Evolutionary conservation across 345 rosid species (phyloP).

Genomic region (Viola odorata): DNA sequence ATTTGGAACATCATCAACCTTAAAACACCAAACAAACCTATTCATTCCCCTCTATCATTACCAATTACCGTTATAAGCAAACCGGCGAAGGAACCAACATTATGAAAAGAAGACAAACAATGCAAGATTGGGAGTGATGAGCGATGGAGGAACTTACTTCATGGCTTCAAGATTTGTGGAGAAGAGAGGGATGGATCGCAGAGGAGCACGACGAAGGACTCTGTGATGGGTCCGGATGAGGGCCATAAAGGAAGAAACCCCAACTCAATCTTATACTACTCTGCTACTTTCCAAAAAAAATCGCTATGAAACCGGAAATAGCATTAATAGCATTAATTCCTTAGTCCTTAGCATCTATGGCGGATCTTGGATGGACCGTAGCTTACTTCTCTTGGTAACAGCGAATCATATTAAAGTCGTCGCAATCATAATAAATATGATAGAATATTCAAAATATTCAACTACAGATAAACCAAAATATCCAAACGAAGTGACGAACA

Average conservation of each 20-base stretch:
- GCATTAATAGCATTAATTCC: too few species aligned
- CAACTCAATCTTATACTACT: not conserved
- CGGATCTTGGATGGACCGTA: conserved; percentile 32
- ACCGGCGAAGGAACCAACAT: not conserved
- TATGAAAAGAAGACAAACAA: not conserved
- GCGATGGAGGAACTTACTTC: conserved; percentile 38
- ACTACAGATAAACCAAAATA: not conserved
- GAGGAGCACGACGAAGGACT: conserved; percentile 16
- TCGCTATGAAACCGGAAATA: conserved; percentile 14
- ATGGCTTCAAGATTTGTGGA: conserved; percentile 39
- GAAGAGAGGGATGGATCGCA: conserved; percentile 32
- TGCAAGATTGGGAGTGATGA: not conserved
- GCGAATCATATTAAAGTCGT: too few species aligned
- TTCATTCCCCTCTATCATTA: too few species aligned
- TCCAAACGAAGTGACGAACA: too few species aligned
- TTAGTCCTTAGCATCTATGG: conserved; percentile 18
- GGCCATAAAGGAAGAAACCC: conserved; percentile 30
- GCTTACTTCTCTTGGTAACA: too few species aligned
- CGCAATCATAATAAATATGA: too few species aligned
- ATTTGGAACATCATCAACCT: too few species aligned
- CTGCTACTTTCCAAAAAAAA: not conserved
- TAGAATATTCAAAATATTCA: not conserved
- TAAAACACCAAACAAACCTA: too few species aligned
- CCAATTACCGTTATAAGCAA: too few species aligned
- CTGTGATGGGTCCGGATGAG: conserved; percentile 26